These are phyloP conservation scores for Paecilomyces formosus DNA, from an alignment of 2,329 filamentous ascomycete species.

Conservation along the genomic window DNA sequence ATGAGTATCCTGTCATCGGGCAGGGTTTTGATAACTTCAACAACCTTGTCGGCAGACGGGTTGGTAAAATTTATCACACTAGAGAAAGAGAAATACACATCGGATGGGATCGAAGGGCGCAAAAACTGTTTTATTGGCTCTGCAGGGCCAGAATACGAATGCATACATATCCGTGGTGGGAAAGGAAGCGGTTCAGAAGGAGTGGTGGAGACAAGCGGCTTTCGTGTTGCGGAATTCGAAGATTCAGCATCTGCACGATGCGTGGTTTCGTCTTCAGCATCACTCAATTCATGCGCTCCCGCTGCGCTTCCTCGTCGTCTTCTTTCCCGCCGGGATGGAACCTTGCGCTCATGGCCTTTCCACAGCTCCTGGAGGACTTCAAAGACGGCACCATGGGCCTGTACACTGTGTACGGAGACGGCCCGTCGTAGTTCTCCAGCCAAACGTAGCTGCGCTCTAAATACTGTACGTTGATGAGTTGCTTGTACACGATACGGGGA, in stretches of 20 bases:
- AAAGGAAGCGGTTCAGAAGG: constrained; percentile 51
- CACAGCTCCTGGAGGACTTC: constrained; percentile 51
- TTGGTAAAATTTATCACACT: constrained; percentile 68
- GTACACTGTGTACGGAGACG: constrained; percentile 57
- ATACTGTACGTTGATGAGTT: constrained; percentile 50
- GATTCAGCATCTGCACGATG: background rate
- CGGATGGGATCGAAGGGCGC: constrained; percentile 61
- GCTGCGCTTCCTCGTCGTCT: constrained; percentile 25
- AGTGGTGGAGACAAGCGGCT: background rate
- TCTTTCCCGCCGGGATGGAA: constrained; percentile 43
- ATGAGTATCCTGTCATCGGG: constrained; percentile 74
- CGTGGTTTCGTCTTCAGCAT: constrained; percentile 14
- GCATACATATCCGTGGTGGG: constrained; percentile 83
- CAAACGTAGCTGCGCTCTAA: constrained; percentile 52
- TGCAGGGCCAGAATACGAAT: constrained; percentile 78
- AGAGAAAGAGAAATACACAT: constrained; percentile 85
- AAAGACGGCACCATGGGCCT: constrained; percentile 53
- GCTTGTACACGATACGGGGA: constrained; percentile 51
- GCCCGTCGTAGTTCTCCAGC: constrained; percentile 52
- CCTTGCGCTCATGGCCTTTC: constrained; percentile 48
- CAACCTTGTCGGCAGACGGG: constrained; percentile 46
- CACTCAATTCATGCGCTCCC: constrained; percentile 22
- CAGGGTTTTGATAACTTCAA: constrained; percentile 61
- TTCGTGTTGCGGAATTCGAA: constrained; percentile 1
- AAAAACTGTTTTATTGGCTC: constrained; percentile 74